Conservation (phyloP, 768 basidiomycete species). For the Paxillus rubicundulus region DNA sequence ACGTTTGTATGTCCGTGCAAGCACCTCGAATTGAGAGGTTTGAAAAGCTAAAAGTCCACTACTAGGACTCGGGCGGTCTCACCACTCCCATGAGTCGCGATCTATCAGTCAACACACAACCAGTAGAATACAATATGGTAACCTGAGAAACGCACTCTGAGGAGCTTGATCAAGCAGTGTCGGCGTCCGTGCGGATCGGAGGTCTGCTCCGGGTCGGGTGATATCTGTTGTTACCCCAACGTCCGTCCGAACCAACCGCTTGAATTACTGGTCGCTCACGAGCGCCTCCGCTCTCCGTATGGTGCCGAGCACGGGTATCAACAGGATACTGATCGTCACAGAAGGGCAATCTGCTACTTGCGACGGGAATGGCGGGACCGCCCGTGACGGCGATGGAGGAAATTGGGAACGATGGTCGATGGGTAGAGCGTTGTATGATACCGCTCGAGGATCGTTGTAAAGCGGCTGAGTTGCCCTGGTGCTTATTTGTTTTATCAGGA, state of each 20-base stretch:
- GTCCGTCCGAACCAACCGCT: background rate
- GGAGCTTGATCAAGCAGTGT: background rate
- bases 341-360: background rate
- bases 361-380: background rate
- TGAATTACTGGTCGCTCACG: background rate
- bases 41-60: too few species aligned
- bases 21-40: too few species aligned
- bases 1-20: background rate
- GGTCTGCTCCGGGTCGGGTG: background rate
- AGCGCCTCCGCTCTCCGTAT: background rate
- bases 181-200: conserved; percentile 3
- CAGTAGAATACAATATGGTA: background rate
- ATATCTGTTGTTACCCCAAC: background rate
- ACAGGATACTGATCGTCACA: background rate
- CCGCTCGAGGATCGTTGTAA: background rate
- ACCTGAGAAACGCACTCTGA: background rate
- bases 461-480: background rate
- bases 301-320: background rate
- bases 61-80: too few species aligned
- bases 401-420: background rate
- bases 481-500: background rate
- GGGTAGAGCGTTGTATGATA: background rate
- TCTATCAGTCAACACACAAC: too few species aligned
- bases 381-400: background rate
- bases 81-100: too few species aligned